A percentile compares a stretch with the other conserved stretches of the same genome.
Conservation (phyloP, 306 rosid genomes). For the Gillenia trifoliata region DNA sequence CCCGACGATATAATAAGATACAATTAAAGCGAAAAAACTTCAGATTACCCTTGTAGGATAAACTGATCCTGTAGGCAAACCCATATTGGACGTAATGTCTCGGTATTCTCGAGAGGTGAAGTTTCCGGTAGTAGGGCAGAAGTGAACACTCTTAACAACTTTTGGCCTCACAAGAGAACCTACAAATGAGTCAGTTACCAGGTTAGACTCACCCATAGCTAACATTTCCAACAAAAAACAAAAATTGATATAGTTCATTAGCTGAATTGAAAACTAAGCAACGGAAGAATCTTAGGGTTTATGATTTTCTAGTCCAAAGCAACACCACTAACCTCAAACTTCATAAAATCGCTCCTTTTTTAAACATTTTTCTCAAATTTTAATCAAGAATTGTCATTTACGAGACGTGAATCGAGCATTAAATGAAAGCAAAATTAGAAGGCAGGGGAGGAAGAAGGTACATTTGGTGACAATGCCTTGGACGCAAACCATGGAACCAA, state of each 20-base stretch:
- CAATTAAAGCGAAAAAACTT: slow-evolving; percentile 17
- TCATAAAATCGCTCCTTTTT: background rate
- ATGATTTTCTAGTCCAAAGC: background rate
- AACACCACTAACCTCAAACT: background rate
- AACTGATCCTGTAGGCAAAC: slow-evolving; percentile 91
- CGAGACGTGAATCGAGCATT: background rate
- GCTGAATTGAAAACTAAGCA: background rate
- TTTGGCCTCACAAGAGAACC: slow-evolving; percentile 98
- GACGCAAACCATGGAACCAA: slow-evolving; percentile 93
- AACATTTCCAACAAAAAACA: background rate
- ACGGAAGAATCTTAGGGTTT: background rate
- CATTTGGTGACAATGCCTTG: slow-evolving; percentile 96
- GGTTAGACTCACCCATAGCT: slow-evolving; percentile 15
- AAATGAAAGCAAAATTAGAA: background rate
- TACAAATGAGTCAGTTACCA: slow-evolving; percentile 24
- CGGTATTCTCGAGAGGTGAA: slow-evolving; percentile 86
- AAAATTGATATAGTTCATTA: background rate
- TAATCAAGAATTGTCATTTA: background rate
- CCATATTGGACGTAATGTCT: slow-evolving; percentile 89
- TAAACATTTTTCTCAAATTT: background rate
- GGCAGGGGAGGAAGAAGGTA: slow-evolving; percentile 12
- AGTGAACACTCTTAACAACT: slow-evolving; percentile 96
- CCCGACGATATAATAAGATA: slow-evolving; percentile 6
- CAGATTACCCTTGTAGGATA: slow-evolving; percentile 96
- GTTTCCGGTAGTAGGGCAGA: slow-evolving; percentile 71